Conservation (phyloP, 2,329 filamentous ascomycete species). For the Incumbomyces lentus region DNA sequence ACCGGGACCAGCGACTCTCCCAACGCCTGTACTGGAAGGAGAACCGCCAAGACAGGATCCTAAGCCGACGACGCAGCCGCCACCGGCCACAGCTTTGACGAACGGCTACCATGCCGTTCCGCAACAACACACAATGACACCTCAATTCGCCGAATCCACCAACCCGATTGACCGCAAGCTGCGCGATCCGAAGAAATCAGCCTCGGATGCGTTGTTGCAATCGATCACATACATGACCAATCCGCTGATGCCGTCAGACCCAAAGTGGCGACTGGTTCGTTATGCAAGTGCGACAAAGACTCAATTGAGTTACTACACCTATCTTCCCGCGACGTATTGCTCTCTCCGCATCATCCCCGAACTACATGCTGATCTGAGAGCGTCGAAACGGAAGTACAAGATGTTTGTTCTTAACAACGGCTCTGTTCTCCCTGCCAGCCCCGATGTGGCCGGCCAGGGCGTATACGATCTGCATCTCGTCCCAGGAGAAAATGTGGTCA, state of each 20-base stretch:
- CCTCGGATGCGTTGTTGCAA: constrained; percentile 55
- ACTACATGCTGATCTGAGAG: constrained; percentile 9
- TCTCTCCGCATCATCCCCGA: constrained; percentile 52
- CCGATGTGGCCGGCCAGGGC: constrained; percentile 45
- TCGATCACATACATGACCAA: constrained; percentile 59
- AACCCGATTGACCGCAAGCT: constrained; percentile 34
- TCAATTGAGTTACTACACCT: constrained; percentile 63
- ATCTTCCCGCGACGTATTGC: constrained; percentile 56
- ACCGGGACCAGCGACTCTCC: constrained; percentile 10
- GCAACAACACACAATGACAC: constrained; percentile 23
- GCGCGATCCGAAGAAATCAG: constrained; percentile 40
- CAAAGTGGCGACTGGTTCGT: constrained; percentile 54
- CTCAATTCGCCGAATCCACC: constrained; percentile 20
- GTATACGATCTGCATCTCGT: constrained; percentile 64
- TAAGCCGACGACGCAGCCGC: not conserved
- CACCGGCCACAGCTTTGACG: constrained; percentile 7
- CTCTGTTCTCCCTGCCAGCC: constrained; percentile 11
- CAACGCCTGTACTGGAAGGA: constrained; percentile 14
- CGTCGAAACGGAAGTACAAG: constrained; percentile 10
- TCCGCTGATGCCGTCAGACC: constrained; percentile 51
- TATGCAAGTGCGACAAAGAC: constrained; percentile 54
- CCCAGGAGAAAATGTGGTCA: constrained; percentile 65
- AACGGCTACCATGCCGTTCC: constrained; percentile 11
- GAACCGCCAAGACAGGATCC: constrained; percentile 23
- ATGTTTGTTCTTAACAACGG: constrained; percentile 16